Base-by-base conservation (phyloP, 495 filamentous ascomycete species). In the Lichina pygmaea region DNA sequence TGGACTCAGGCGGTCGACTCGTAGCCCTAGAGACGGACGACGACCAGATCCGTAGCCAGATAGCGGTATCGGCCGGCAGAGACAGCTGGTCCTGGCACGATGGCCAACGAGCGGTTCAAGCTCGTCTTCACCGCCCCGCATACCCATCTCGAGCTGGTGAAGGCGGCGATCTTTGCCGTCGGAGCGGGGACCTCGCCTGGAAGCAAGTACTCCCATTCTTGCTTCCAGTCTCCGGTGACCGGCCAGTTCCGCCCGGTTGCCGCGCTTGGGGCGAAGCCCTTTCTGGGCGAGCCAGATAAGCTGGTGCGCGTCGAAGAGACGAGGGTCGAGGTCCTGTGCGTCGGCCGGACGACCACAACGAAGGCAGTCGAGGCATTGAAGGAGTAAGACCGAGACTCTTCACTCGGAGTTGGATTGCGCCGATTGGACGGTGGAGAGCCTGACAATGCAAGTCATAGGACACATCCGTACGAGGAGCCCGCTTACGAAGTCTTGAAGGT, bases 391-490 rank as follows among this genome's bases (percentile, higher is more conserved):
- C 3, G 17, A n/a, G 1, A 16, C 1, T 40, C 38, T 40, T 40
- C 4, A n/a, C 38, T 40, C 2, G 12, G 12, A 40, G 38, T 40
- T 16, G 12, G 2, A 40, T 16, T 16, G 2, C 38, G 38, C 1
- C 3, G 4, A 40, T 40, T 40, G 12, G 38, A 4, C 15, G 38
- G 24, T 24, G 24, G 4, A 24, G 24, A 24, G 4, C 4, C 24
- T 24, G 24, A 24, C 24, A 24, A 24, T 24, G 24, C 24, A 40
- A 2, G 38, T 4, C 4, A 3, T 4, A 40, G 38, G 4, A 68
- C 73, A 17, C 80, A 86, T 68, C 81, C 80, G 24, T 86, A 86
- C 53, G 81, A 85, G 53, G 75, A 78, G 54, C 68, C 71, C 11
- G 67, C 73, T 2, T 86, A 86, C 64, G 69, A 77, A 49, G 78